Conservation (phyloP, 1,284 basidiomycete species). For the Inonotus obliquus region DNA sequence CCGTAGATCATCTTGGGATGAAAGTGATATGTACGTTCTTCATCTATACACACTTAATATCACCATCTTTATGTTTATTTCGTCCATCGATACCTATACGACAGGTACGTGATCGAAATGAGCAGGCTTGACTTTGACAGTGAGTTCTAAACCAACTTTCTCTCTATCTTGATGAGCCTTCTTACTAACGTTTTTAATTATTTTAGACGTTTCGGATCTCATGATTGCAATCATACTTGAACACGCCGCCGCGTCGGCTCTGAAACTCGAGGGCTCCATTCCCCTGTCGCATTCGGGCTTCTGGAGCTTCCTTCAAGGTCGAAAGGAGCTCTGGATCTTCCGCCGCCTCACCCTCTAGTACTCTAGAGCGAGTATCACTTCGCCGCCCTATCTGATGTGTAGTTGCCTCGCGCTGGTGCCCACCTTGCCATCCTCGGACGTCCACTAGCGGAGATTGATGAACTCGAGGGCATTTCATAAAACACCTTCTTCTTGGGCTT, state of each 20-base stretch:
- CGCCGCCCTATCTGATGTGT: neutral
- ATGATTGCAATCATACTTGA: constrained; percentile 41
- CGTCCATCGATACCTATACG: neutral
- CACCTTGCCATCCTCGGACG: too few relatives aligned
- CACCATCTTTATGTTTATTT: neutral
- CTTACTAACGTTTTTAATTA: neutral
- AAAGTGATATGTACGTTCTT: constrained; percentile 12
- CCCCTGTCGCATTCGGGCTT: constrained; percentile 38
- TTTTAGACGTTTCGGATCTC: constrained; percentile 28
- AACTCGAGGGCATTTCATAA: neutral
- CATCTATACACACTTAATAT: neutral
- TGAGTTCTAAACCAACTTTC: neutral
- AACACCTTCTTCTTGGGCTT: neutral
- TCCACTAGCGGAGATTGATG: neutral
- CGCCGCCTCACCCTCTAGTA: constrained; percentile 21
- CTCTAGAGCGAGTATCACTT: neutral
- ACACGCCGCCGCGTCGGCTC: constrained; percentile 37
- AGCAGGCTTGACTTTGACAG: constrained; percentile 12
- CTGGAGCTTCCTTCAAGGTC: constrained; percentile 34
- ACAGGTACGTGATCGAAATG: constrained; percentile 13
- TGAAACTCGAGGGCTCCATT: constrained; percentile 43
- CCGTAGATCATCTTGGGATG: constrained; percentile 10
- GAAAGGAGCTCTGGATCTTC: constrained; percentile 49
- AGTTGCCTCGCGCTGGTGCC: neutral
- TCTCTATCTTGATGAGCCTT: constrained; percentile 24